phyloP scores from a whole-genome alignment of 108 stramenopile genomes.

The Conticribra guillardii region DNA sequence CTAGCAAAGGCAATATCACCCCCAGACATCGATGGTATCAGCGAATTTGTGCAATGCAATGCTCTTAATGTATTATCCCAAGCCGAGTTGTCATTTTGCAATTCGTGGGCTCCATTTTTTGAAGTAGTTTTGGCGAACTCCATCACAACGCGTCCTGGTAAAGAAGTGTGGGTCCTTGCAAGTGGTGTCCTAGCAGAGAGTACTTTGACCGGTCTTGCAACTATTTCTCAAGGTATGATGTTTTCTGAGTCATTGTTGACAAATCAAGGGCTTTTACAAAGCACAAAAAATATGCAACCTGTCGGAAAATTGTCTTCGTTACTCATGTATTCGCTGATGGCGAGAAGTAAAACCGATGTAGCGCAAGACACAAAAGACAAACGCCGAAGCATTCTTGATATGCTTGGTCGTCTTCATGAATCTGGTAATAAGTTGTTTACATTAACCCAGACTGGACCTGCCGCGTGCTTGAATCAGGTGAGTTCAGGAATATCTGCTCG shows the following conservation, averaged over 20 bases:
- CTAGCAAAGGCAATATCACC: constrained; percentile 3
- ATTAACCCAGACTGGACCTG: constrained; percentile 24
- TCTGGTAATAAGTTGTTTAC: constrained; percentile 30
- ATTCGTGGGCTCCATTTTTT: constrained; percentile 35
- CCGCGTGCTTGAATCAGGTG: constrained; percentile 16
- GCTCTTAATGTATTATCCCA: constrained; percentile 17
- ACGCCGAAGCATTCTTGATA: constrained; percentile 16
- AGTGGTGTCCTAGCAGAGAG: constrained; percentile 15
- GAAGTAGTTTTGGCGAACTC: constrained; percentile 19
- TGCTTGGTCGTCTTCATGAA: constrained; percentile 27
- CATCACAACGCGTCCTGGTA: constrained; percentile 6
- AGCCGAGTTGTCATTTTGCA: constrained; percentile 19
- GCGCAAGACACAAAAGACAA: background rate
- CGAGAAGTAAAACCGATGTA: background rate
- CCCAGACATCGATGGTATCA: background rate
- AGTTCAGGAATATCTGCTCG: background rate
- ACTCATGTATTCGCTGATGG: constrained; percentile 30
- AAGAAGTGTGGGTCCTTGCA: constrained; percentile 18
- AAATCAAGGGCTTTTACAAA: constrained; percentile 9
- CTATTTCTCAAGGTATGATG: constrained; percentile 31
- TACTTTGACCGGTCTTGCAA: constrained; percentile 15
- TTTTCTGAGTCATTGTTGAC: constrained; percentile 29
- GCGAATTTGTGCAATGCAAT: constrained; percentile 14
- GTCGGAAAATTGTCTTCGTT: constrained; percentile 33
- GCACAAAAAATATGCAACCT: constrained; percentile 9